Conservation (phyloP, 257 asterid genomes). For the Phtheirospermum japonicum region DNA sequence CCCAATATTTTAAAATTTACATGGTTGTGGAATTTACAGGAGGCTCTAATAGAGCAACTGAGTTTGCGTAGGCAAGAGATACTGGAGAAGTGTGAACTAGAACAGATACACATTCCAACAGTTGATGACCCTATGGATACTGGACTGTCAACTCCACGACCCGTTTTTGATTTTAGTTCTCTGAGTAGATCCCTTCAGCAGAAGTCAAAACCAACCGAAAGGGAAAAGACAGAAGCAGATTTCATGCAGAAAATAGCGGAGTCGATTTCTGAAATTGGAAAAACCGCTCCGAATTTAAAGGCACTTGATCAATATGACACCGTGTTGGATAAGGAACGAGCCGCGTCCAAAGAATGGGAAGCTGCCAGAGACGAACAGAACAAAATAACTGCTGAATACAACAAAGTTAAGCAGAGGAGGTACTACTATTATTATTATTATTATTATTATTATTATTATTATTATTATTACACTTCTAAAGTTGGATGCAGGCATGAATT, state of each 20-base stretch:
- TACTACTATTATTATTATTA: constrained; percentile 24
- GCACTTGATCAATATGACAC: constrained; percentile 89
- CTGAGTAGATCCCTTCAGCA: constrained; percentile 71
- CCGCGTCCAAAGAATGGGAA: constrained; percentile 81
- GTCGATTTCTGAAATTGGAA: constrained; percentile 72
- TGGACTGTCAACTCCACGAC: constrained; percentile 48
- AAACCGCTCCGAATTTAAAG: constrained; percentile 92
- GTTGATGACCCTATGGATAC: constrained; percentile 81
- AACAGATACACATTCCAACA: constrained; percentile 68
- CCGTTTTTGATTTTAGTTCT: constrained; percentile 71
- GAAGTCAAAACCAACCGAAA: constrained; percentile 67
- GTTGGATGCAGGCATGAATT: constrained; percentile 53
- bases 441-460: background rate
- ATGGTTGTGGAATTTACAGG: constrained; percentile 49
- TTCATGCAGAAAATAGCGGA: constrained; percentile 70
- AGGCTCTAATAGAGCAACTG: constrained; percentile 78
- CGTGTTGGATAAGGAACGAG: constrained; percentile 71
- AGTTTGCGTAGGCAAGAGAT: constrained; percentile 73
- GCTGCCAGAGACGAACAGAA: constrained; percentile 85
- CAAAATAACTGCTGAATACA: constrained; percentile 63
- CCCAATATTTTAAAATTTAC: too few species aligned
- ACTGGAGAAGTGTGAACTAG: constrained; percentile 87
- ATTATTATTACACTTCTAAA: background rate
- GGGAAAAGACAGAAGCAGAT: constrained; percentile 87
- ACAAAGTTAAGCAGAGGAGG: constrained; percentile 71